phyloP scores from a whole-genome alignment of 2,329 filamentous ascomycete genomes.

The Neurospora sp. region DNA sequence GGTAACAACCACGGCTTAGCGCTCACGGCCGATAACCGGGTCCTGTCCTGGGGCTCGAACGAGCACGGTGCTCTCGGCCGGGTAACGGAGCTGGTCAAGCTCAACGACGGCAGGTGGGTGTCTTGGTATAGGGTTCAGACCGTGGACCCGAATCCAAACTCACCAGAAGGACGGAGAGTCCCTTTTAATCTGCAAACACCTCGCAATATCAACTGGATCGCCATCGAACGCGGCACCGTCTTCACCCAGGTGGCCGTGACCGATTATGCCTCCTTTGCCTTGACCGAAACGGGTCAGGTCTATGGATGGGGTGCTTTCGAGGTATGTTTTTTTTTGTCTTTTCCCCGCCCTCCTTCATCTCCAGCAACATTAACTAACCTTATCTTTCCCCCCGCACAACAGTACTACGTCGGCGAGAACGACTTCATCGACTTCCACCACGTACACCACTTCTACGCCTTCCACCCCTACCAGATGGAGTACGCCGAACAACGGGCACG shows the following conservation, averaged over 20 bases:
- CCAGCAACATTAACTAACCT: slow-evolving; percentile 1
- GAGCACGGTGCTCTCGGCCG: slow-evolving; percentile 72
- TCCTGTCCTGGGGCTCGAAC: slow-evolving; percentile 80
- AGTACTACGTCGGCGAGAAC: slow-evolving; percentile 33
- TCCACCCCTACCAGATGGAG: slow-evolving; percentile 41
- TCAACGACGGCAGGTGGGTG: neutral
- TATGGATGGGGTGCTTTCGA: slow-evolving; percentile 80
- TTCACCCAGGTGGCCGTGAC: slow-evolving; percentile 55
- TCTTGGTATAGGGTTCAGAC: slow-evolving; percentile 14
- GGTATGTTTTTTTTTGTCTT: slow-evolving; percentile 18
- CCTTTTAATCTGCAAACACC: slow-evolving; percentile 32
- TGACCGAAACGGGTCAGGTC: slow-evolving; percentile 64
- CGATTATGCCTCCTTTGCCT: slow-evolving; percentile 64
- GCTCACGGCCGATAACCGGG: slow-evolving; percentile 67
- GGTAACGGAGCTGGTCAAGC: slow-evolving; percentile 35
- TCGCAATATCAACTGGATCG: slow-evolving; percentile 37
- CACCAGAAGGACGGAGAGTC: slow-evolving; percentile 30
- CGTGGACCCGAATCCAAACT: slow-evolving; percentile 43
- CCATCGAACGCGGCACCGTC: slow-evolving; percentile 16
- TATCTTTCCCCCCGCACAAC: neutral
- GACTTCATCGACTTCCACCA: slow-evolving; percentile 19
- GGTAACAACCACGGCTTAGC: slow-evolving; percentile 76
- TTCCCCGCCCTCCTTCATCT: neutral
- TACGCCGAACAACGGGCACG: neutral
- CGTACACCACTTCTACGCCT: slow-evolving; percentile 38